Percentiles rank a stretch among this genome's conserved stretches.
phyloP scores from a whole-genome alignment of 257 asterid species.

The Ajuga chamaepitys region DNA sequence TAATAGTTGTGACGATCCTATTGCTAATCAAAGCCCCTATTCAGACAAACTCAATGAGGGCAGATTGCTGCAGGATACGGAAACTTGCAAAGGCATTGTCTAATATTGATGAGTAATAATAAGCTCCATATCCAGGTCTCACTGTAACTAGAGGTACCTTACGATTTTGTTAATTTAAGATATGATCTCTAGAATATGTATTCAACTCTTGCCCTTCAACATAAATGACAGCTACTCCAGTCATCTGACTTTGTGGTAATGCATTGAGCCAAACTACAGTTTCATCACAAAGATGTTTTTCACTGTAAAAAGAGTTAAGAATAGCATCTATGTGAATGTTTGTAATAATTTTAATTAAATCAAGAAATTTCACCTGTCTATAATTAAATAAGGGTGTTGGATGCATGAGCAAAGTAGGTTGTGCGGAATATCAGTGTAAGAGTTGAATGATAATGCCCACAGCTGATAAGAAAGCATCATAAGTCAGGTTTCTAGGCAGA shows the following conservation, averaged over 20 bases:
- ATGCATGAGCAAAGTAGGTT: slow-evolving; percentile 42
- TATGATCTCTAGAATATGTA: background rate
- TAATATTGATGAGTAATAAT: background rate
- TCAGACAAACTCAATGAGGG: background rate
- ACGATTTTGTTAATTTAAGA: background rate
- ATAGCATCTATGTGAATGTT: slow-evolving; percentile 12
- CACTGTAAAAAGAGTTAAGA: slow-evolving; percentile 41
- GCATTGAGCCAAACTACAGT: slow-evolving; percentile 57
- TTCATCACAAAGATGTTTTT: slow-evolving; percentile 62
- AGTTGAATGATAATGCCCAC: slow-evolving; percentile 57
- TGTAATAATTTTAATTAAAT: background rate
- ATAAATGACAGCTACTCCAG: slow-evolving; percentile 24
- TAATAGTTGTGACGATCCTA: background rate
- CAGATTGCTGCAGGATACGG: slow-evolving; percentile 2
- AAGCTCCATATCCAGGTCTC: background rate
- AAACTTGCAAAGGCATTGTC: slow-evolving; percentile 1
- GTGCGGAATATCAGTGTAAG: slow-evolving; percentile 46
- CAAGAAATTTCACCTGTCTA: slow-evolving; percentile 50
- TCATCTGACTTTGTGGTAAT: slow-evolving; percentile 25
- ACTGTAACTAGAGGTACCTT: background rate
- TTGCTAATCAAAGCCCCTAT: background rate
- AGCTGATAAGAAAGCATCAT: slow-evolving; percentile 36
- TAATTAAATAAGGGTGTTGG: slow-evolving; percentile 58
- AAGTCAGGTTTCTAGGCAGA: slow-evolving; percentile 8
- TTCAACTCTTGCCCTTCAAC: slow-evolving; percentile 30